Evolutionary conservation across 2,329 filamentous ascomycete genomes (phyloP).

Genomic region (Colletotrichum liriopes): DNA sequence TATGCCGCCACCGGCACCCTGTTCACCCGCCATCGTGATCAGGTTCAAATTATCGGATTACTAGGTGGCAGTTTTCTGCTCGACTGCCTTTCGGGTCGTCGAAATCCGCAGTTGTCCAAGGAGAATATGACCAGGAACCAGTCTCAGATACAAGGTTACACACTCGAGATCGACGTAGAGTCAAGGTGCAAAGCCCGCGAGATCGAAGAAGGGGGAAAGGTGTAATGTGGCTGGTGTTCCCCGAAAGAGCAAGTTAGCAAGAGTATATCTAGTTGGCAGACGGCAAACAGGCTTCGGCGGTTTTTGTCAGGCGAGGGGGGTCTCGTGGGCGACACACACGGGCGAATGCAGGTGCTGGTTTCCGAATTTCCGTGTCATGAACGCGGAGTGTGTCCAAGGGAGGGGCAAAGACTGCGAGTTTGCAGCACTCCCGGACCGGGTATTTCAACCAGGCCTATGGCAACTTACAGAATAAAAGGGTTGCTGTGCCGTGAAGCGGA

Average conservation of each 20-base stretch:
- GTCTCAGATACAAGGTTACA: constrained; percentile 18
- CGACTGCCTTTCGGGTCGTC: background rate
- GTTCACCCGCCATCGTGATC: constrained; percentile 59
- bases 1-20: constrained; percentile 61
- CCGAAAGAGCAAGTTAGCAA: constrained; percentile 31
- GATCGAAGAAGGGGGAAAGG: background rate
- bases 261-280: constrained; percentile 37
- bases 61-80: background rate
- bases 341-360: constrained; percentile 34
- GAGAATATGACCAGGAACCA: constrained; percentile 1
- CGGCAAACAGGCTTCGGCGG: constrained; percentile 33
- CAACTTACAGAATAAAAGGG: constrained; percentile 33
- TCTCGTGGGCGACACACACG: constrained; percentile 41
- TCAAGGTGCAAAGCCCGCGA: background rate
- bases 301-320: constrained; percentile 29
- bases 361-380: constrained; percentile 27
- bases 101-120: constrained; percentile 1
- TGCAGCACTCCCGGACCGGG: constrained; percentile 10
- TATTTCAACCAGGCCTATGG: constrained; percentile 17
- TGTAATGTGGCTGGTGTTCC: constrained; percentile 19
- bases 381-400: constrained; percentile 5
- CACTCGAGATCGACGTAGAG: constrained; percentile 17
- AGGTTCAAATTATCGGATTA: background rate
- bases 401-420: constrained; percentile 9
- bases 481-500: constrained; percentile 9